phyloP scores from a whole-genome alignment of 768 basidiomycete species.

The Lactifluus hygrophoroides region DNA sequence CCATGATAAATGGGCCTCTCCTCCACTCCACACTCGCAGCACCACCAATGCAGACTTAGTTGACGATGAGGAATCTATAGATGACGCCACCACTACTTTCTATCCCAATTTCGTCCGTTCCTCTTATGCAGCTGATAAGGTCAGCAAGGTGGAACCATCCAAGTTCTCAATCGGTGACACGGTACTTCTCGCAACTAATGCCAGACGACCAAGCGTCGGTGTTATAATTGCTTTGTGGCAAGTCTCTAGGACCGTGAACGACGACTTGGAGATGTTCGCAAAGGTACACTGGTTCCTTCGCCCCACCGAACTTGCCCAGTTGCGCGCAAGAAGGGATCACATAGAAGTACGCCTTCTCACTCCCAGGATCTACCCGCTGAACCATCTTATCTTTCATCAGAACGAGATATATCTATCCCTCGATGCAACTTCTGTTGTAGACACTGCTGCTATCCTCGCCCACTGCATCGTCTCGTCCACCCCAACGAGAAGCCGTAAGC shows the following conservation, averaged over 20 bases:
- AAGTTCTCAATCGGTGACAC: constrained; percentile 56
- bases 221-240: constrained; percentile 70
- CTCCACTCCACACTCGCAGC: constrained; percentile 12
- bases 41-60: constrained; percentile 16
- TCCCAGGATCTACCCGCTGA: neutral
- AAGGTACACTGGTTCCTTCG: constrained; percentile 71
- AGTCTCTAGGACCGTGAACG: constrained; percentile 28
- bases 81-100: constrained; percentile 8
- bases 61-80: constrained; percentile 13
- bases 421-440: constrained; percentile 16
- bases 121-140: neutral
- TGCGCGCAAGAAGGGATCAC: constrained; percentile 54
- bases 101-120: constrained; percentile 8
- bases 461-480: constrained; percentile 23
- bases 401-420: constrained; percentile 64
- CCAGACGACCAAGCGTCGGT: constrained; percentile 50
- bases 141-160: constrained; percentile 17
- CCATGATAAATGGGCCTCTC: constrained; percentile 12
- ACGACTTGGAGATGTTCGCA: constrained; percentile 39
- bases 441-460: constrained; percentile 11
- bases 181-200: constrained; percentile 44
- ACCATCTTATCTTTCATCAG: constrained; percentile 29
- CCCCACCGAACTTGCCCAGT: constrained; percentile 51
- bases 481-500: neutral
- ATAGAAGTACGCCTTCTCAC: constrained; percentile 37